Conservation (phyloP, 441 rosid genomes). For the Populus tomentosa region DNA sequence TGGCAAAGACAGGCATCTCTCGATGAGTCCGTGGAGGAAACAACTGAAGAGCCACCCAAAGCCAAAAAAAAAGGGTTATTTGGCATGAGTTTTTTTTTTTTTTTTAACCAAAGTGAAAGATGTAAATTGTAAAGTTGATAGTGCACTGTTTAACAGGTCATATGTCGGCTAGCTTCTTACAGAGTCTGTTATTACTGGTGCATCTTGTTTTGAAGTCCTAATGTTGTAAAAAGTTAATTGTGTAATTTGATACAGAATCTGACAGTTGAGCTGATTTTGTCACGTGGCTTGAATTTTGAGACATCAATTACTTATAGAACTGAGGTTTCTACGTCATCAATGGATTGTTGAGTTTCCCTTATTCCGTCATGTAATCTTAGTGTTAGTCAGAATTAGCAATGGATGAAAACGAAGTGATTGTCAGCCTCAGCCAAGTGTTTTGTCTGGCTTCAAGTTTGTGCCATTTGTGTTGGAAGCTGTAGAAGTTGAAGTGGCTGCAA, state of each 20-base stretch:
- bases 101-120: constrained; percentile 1
- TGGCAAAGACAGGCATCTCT: constrained; percentile 46
- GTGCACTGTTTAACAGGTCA: constrained; percentile 2
- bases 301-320: neutral
- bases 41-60: constrained; percentile 23
- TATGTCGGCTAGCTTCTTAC: neutral
- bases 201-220: neutral
- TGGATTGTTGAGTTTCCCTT: neutral
- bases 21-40: constrained; percentile 55
- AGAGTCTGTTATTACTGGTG: neutral
- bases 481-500: neutral
- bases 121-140: constrained; percentile 12
- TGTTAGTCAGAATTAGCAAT: neutral
- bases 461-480: neutral
- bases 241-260: neutral
- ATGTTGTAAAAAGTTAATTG: constrained; percentile 3
- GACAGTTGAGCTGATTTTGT: constrained; percentile 5
- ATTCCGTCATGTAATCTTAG: neutral
- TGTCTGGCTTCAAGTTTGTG: neutral
- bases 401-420: neutral
- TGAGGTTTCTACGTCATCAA: too few species aligned
- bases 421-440: neutral
- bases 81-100: neutral
- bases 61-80: neutral
- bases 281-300: constrained; percentile 18